Base-by-base conservation (phyloP, 371 early-diverging fungal genomes). In the Mucor mucedo region DNA sequence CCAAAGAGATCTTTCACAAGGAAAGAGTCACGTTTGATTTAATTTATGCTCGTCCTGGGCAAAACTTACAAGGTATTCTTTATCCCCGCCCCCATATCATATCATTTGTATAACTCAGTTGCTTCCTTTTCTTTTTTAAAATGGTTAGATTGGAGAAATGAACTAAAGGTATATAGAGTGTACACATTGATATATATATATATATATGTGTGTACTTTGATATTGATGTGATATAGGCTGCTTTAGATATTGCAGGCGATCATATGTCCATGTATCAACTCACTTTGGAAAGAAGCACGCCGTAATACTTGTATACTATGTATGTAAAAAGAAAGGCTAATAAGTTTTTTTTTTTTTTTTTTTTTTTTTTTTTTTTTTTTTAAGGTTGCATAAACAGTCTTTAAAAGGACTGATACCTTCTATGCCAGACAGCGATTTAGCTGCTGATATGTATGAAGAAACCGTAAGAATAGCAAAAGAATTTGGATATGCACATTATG, bases 251-350 rank as follows among this genome's bases (percentile, higher is more conserved):
- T 9, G 89, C 88, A 3, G 86, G 78, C 2, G 65, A 83, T 45
- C 94, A 95, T 57, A 52, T 94, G 6, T 92, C 92, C 8, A 74
- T 93, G 14, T 95, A 95, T 72, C 93, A 95, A 70, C 84, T 95
- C 28, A 92, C 94, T 0, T 68, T 91, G 5, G 95, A 95, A 65
- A 86, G 85, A 3, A 93, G 96, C 2, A 95, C 95, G 11, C 88
- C 88, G 83, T 85, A 76, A 70, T 21, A 21, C 21, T 21, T 21
- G 21, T 21, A 21, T 21, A 21, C 21, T 21, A n/a, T 21, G 21
- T 21, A 21, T 21, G 21, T 21, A 21, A 21, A 21, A 21, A 21
- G 21, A 21, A 21, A 21, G 21, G 21, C 21, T 21, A 21, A 21
- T 21, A 21, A 21, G 0, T 21, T 57, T 16, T 29, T 42, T 13